These are phyloP conservation scores for Zizania palustris DNA, from an alignment of 202 grass and related monocot genomes.

Conservation along the genomic window DNA sequence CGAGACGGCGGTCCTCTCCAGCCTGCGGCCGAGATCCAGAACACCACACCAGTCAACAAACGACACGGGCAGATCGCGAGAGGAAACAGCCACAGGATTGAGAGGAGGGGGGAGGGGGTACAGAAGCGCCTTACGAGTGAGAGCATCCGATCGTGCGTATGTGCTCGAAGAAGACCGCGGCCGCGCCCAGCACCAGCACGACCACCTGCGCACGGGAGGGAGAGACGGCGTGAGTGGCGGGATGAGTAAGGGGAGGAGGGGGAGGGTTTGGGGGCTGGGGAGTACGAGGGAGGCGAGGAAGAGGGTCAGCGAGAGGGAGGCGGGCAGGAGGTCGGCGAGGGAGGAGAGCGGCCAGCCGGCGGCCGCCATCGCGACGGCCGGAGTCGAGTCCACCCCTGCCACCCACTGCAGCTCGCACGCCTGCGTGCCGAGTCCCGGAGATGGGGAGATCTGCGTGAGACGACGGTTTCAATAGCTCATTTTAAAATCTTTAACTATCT, in stretches of 20 bases:
- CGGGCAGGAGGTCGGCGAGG: conserved; percentile 34
- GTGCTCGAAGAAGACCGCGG: conserved; percentile 82
- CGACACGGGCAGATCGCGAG: conserved; percentile 20
- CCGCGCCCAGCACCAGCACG: conserved; percentile 47
- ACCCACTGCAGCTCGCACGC: conserved; percentile 6
- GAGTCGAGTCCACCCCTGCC: conserved; percentile 22
- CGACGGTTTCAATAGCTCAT: neutral
- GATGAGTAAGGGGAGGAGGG: neutral
- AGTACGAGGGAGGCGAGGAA: conserved; percentile 52
- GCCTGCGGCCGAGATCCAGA: conserved; percentile 52
- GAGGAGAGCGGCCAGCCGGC: conserved; percentile 49
- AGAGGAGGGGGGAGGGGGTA: neutral
- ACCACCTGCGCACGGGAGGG: conserved; percentile 49
- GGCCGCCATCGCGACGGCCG: conserved; percentile 39
- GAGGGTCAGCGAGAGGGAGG: conserved; percentile 45
- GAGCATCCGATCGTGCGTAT: conserved; percentile 79
- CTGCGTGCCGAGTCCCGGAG: conserved; percentile 20
- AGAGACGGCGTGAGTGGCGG: conserved; percentile 31
- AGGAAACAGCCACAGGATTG: neutral
- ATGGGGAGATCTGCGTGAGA: conserved; percentile 30
- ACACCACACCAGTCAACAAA: conserved; percentile 43
- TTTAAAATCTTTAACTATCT: no score
- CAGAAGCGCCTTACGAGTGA: conserved; percentile 60
- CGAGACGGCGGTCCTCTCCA: conserved; percentile 62
- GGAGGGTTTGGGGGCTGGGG: conserved; percentile 15